A percentile compares a stretch with the other conserved stretches of the same genome.
Conservation (phyloP, 2,329 filamentous ascomycete species). For the Cladosporium sp. region DNA sequence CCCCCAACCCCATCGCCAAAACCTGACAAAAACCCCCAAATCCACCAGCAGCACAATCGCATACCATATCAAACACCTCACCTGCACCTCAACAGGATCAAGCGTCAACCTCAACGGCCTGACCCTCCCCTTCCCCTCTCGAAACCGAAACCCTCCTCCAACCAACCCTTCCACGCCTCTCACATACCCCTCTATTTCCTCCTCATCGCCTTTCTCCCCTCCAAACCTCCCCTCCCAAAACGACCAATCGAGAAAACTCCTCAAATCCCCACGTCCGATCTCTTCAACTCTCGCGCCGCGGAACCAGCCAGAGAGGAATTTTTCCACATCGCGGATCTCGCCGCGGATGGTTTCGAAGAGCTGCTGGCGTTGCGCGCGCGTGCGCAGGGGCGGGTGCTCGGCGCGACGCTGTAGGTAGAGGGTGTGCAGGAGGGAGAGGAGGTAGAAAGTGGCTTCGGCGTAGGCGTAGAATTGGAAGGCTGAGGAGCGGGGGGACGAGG, state of each 20-base stretch:
- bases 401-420: slow-evolving; percentile 50
- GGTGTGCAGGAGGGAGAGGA: slow-evolving; percentile 51
- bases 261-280: slow-evolving; percentile 63
- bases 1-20: slow-evolving; percentile 23
- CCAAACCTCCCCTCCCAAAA: slow-evolving; percentile 58
- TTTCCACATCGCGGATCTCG: slow-evolving; percentile 52
- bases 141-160: slow-evolving; percentile 41
- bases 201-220: slow-evolving; percentile 52
- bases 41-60: slow-evolving; percentile 50
- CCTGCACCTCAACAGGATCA: slow-evolving; percentile 49
- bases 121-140: slow-evolving; percentile 53
- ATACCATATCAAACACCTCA: slow-evolving; percentile 63
- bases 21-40: slow-evolving; percentile 25
- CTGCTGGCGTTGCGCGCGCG: slow-evolving; percentile 46
- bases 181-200: slow-evolving; percentile 44
- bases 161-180: slow-evolving; percentile 50
- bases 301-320: slow-evolving; percentile 63
- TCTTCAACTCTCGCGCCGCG: slow-evolving; percentile 54
- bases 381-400: slow-evolving; percentile 45
- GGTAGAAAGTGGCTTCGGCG: slow-evolving; percentile 54
- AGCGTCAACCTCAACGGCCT: slow-evolving; percentile 60
- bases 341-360: slow-evolving; percentile 56
- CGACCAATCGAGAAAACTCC: slow-evolving; percentile 64
- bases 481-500: slow-evolving; percentile 12
- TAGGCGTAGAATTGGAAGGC: slow-evolving; percentile 42